Evolutionary conservation across 2,329 filamentous ascomycete genomes (phyloP).

Genomic region (Aplosporella prunicola): DNA sequence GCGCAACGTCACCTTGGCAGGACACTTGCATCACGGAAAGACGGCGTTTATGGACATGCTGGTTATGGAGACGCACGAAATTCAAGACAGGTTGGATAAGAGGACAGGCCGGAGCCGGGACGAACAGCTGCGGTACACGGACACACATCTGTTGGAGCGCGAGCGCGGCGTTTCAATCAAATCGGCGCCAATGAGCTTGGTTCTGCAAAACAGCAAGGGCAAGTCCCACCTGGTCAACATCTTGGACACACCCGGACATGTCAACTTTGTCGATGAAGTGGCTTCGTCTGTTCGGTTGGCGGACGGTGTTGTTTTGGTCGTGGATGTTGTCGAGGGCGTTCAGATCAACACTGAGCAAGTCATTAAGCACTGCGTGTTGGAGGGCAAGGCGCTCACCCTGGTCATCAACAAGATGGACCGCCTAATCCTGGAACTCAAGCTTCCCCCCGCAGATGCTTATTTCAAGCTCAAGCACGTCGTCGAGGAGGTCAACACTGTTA

Average conservation of each 20-base stretch:
- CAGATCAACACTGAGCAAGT: constrained; percentile 95
- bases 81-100: constrained; percentile 68
- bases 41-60: constrained; percentile 98
- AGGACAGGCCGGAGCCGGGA: constrained; percentile 72
- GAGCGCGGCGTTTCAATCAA: constrained; percentile 89
- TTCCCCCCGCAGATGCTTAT: constrained; percentile 91
- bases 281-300: constrained; percentile 77
- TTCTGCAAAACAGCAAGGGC: constrained; percentile 76
- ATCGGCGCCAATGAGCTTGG: constrained; percentile 84
- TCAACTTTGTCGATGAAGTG: constrained; percentile 97
- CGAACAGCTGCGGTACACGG: constrained; percentile 89
- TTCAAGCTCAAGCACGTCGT: constrained; percentile 99
- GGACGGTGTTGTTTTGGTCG: constrained; percentile 85
- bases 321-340: constrained; percentile 98
- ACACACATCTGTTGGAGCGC: constrained; percentile 79
- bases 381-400: constrained; percentile 79
- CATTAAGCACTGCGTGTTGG: constrained; percentile 87
- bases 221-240: constrained; percentile 96
- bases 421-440: constrained; percentile 83
- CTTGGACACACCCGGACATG: constrained; percentile 91
- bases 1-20: constrained; percentile 82
- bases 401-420: constrained; percentile 98
- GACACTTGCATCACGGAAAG: constrained; percentile 94
- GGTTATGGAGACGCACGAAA: constrained; percentile 87
- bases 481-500: constrained; percentile 93